phyloP scores from a whole-genome alignment of 345 rosid genomes.

The Dipteronia sinensis region DNA sequence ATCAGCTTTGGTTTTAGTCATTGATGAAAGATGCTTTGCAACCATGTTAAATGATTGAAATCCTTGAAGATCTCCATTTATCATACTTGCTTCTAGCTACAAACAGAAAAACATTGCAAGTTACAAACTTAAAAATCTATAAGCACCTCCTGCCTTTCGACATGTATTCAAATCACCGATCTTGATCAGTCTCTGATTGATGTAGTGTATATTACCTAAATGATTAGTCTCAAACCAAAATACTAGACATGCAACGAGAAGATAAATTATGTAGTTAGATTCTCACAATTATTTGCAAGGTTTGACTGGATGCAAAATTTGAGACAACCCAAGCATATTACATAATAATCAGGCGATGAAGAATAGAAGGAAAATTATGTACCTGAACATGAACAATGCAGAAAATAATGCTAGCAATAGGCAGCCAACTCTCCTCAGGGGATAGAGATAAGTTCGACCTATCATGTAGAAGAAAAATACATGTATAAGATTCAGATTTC shows the following conservation, averaged over 20 bases:
- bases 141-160: not conserved
- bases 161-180: not conserved
- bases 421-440: conserved; percentile 92
- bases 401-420: conserved; percentile 81
- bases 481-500: not conserved
- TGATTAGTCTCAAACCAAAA: not conserved
- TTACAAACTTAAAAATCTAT: not conserved
- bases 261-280: not conserved
- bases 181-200: not conserved
- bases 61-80: conserved; percentile 75
- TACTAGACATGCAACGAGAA: not conserved
- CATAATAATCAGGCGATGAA: not conserved
- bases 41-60: conserved; percentile 53
- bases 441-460: conserved; percentile 85
- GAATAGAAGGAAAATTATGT: conserved; percentile 2
- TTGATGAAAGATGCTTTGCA: conserved; percentile 39
- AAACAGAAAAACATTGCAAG: conserved; percentile 16
- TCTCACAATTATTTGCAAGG: not conserved
- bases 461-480: conserved; percentile 21
- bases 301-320: not conserved
- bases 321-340: not conserved
- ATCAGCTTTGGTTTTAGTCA: conserved; percentile 27
- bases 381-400: conserved; percentile 95
- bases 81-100: conserved; percentile 84
- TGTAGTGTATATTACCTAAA: too few relatives aligned